Conservation (phyloP, 2,329 filamentous ascomycete species). For the Truncatella angustata region DNA sequence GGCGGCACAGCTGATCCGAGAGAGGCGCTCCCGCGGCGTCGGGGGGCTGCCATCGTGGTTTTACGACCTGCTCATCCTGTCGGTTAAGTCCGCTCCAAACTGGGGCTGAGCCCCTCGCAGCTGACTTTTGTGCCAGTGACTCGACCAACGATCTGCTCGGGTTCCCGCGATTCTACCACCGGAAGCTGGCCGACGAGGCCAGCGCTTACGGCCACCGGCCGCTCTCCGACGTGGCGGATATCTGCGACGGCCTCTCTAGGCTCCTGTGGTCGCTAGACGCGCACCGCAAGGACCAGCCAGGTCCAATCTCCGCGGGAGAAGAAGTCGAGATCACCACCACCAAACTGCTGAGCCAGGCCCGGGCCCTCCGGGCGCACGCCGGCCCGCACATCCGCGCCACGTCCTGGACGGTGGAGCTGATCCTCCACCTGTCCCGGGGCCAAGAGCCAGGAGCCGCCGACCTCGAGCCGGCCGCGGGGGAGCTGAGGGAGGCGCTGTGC, state of each 20-base stretch:
- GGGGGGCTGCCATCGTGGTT: conserved; percentile 9
- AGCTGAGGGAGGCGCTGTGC: conserved; percentile 16
- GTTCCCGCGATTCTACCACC: background rate
- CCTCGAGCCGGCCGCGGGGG: conserved; percentile 13
- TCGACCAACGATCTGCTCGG: background rate
- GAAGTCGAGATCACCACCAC: background rate
- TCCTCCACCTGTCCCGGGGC: conserved; percentile 19
- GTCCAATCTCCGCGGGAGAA: background rate
- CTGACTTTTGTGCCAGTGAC: background rate
- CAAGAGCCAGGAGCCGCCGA: conserved; percentile 4
- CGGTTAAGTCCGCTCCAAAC: background rate
- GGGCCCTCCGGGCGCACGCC: background rate
- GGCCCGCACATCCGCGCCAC: conserved; percentile 7
- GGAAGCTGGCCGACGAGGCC: background rate
- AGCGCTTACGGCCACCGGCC: background rate
- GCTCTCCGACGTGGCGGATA: background rate
- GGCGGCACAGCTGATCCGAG: conserved; percentile 13
- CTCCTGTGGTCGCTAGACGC: background rate
- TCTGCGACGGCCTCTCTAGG: background rate
- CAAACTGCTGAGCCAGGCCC: background rate
- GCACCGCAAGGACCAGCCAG: background rate
- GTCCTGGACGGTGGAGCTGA: conserved; percentile 17
- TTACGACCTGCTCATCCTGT: background rate
- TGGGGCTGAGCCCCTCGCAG: background rate
- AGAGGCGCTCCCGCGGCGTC: conserved; percentile 11